phyloP scores from a whole-genome alignment of 345 rosid genomes.

The Boechera divaricarpa region DNA sequence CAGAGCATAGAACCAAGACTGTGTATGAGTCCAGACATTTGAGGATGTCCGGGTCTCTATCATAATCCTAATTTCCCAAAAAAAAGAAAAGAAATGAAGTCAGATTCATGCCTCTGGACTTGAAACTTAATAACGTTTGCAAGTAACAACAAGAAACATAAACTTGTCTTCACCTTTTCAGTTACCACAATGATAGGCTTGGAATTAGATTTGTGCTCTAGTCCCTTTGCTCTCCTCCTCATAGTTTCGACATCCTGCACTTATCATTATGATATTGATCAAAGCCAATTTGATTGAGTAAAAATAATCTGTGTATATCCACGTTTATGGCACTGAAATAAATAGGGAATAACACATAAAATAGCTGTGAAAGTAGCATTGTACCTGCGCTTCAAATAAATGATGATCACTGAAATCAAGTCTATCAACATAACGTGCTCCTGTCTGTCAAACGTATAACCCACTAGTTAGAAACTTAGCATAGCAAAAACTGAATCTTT shows the following conservation, averaged over 20 bases:
- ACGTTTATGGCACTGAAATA: neutral
- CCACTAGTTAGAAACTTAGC: neutral
- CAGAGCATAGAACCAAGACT: slow-evolving; percentile 66
- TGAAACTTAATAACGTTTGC: slow-evolving; percentile 9
- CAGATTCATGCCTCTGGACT: slow-evolving; percentile 16
- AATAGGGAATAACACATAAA: neutral
- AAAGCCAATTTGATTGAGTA: neutral
- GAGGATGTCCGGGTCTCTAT: slow-evolving; percentile 73
- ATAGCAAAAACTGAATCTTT: neutral
- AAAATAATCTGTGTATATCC: neutral
- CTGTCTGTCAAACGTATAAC: slow-evolving; percentile 57
- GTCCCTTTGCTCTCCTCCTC: slow-evolving; percentile 50
- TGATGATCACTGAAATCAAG: slow-evolving; percentile 85
- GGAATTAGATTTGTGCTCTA: slow-evolving; percentile 53
- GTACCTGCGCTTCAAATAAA: slow-evolving; percentile 57
- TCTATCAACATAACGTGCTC: slow-evolving; percentile 60
- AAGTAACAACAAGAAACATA: slow-evolving; percentile 13
- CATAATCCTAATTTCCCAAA: slow-evolving; percentile 62
- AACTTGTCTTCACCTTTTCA: slow-evolving; percentile 61
- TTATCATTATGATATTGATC: neutral
- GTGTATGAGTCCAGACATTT: slow-evolving; percentile 54
- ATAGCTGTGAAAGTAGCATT: neutral
- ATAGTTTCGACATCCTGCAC: slow-evolving; percentile 67
- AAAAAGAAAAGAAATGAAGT: slow-evolving; percentile 9
- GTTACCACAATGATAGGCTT: slow-evolving; percentile 69